These are phyloP conservation scores for Cymbidium sinense DNA, from an alignment of 106 monocot species.

Conservation along the genomic window DNA sequence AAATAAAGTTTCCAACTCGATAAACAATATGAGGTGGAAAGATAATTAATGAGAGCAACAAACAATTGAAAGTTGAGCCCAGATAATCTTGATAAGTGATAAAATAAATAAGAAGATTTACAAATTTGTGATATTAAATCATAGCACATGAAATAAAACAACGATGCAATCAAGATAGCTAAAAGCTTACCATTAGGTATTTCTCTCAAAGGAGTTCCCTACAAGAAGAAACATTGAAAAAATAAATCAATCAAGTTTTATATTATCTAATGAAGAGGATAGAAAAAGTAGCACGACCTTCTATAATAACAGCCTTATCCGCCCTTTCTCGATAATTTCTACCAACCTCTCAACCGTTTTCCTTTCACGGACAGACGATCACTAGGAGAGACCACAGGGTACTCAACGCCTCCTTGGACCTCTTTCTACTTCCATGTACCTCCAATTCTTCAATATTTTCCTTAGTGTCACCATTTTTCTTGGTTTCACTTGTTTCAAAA, in stretches of 20 bases:
- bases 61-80: too few species aligned
- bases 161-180: too few species aligned
- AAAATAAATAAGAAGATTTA: too few species aligned
- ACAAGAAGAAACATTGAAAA: constrained; percentile 5
- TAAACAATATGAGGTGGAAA: too few species aligned
- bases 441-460: constrained; percentile 5
- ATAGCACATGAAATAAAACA: too few species aligned
- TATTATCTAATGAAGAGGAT: background rate
- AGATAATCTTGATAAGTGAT: too few species aligned
- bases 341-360: constrained; percentile 88
- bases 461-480: background rate
- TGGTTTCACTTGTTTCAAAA: background rate
- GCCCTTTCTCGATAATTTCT: constrained; percentile 78
- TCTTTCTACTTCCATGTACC: background rate
- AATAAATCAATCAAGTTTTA: background rate
- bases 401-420: background rate
- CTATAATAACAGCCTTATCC: constrained; percentile 18
- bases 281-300: constrained; percentile 5
- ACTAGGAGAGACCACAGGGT: constrained; percentile 4
- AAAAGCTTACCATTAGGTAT: constrained; percentile 19
- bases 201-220: constrained; percentile 20
- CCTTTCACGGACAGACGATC: constrained; percentile 66
- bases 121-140: too few species aligned
- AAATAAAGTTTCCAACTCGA: too few species aligned
- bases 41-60: too few species aligned